These are phyloP conservation scores for Vitis amurensis DNA, from an alignment of 164 flowering plant species.

Conservation along the genomic window DNA sequence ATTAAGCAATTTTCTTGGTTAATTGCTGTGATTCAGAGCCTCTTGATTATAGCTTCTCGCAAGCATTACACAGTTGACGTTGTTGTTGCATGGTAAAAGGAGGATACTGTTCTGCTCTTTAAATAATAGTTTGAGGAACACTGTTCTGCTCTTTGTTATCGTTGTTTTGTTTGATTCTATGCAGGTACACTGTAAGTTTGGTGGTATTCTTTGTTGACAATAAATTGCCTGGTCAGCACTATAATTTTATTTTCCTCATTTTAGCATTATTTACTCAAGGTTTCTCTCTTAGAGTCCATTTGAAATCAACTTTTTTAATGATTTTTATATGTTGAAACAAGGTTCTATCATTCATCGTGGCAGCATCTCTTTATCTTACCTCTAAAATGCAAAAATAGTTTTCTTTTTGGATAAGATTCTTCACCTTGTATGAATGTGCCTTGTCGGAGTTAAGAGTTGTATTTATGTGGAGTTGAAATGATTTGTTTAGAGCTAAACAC, in stretches of 20 bases:
- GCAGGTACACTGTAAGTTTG: conserved; percentile 93
- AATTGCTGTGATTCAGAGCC: conserved; percentile 67
- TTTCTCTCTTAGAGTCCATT: background rate
- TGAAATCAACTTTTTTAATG: background rate
- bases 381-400: no score
- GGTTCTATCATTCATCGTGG: no score
- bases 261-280: background rate
- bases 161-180: background rate
- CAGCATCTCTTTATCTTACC: no score
- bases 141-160: background rate
- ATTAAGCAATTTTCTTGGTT: conserved; percentile 85
- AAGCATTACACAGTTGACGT: conserved; percentile 73
- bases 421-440: no score
- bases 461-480: background rate
- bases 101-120: background rate
- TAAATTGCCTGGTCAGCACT: conserved; percentile 66
- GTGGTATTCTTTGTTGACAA: conserved; percentile 85
- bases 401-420: no score
- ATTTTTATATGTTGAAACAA: no score
- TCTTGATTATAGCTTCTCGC: conserved; percentile 87
- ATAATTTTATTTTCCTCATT: background rate
- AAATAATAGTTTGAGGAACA: background rate
- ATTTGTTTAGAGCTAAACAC: background rate
- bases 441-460: background rate
- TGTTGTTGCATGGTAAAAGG: conserved; percentile 43